Percentiles rank a stretch among this genome's conserved stretches.
Evolutionary conservation across 2,329 filamentous ascomycete species (phyloP).

Genomic region (Ilyonectria destructans): DNA sequence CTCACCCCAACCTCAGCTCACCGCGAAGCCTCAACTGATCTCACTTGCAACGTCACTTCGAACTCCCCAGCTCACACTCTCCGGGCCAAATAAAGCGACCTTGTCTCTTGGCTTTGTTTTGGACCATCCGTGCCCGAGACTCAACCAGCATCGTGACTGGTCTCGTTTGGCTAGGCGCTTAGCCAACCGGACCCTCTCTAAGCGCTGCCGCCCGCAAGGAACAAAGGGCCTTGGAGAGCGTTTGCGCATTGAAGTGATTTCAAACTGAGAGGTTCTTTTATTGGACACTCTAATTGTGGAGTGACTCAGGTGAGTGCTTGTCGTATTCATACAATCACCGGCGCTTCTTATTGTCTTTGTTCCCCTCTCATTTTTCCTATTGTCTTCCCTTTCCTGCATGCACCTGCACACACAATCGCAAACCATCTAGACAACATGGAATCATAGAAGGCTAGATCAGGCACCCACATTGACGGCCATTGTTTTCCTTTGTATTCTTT

Average conservation of each 20-base stretch:
- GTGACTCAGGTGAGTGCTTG: constrained; percentile 42
- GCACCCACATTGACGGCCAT: constrained; percentile 22
- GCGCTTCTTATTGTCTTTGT: constrained; percentile 47
- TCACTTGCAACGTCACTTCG: constrained; percentile 28
- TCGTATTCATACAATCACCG: constrained; percentile 36
- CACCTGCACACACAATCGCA: constrained; percentile 34
- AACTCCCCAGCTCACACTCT: constrained; percentile 24
- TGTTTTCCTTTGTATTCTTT: constrained; percentile 30
- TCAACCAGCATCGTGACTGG: constrained; percentile 44
- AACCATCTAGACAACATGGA: constrained; percentile 43
- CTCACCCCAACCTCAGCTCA: constrained; percentile 30
- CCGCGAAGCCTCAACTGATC: constrained; percentile 33
- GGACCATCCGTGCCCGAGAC: constrained; percentile 32
- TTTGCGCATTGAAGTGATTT: constrained; percentile 37
- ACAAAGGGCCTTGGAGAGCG: constrained; percentile 34
- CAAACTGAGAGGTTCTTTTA: constrained; percentile 36
- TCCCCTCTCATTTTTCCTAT: constrained; percentile 39
- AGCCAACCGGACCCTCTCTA: constrained; percentile 39
- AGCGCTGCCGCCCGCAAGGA: constrained; percentile 46
- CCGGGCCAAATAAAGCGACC: constrained; percentile 16
- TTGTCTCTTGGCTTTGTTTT: constrained; percentile 43
- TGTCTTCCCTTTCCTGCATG: constrained; percentile 35
- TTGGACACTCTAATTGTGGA: constrained; percentile 44
- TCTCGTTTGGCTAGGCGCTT: constrained; percentile 44
- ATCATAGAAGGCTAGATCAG: constrained; percentile 47